Base-by-base conservation (phyloP, 768 basidiomycete genomes). In the Suillus subalutaceus region DNA sequence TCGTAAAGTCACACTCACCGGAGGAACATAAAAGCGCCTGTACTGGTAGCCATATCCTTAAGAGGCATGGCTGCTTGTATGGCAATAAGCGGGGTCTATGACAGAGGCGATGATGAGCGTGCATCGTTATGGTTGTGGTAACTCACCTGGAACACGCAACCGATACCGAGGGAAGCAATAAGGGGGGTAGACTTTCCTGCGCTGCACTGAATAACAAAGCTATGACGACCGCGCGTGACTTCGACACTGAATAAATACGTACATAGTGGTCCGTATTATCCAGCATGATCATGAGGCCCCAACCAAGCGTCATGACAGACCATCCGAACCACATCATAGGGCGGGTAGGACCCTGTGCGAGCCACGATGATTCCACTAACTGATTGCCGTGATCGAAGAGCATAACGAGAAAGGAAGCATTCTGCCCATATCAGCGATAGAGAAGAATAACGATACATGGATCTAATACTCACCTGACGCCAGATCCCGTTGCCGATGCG, bases 21-120 rank as follows among this genome's bases (percentile, higher is more conserved):
- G 30, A 82, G 38, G 20, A 84, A 72, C 0, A 73, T 66, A 44
- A 79, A 73, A 20, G 81, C 74, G 0, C 77, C 76, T 3, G 84
- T 82, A 38, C 73, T 77, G 1, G 80, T 81, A 6, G 82, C 81
- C 79, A 82, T 82, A 65, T 82, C 81, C 26, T 73, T 75, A 15
- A 78, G n/a, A 30, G 83, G 84, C 82, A 84, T 84, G 20, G 82
- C 76, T 23, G 80, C 78, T 62, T 84, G 83, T 10, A 84, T 55
- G 30, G 70, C 79, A 50, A 81, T 73, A 20, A 80, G 70, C 6
- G 79, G 80, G 6, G 62, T 53, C 74, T 75, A 44, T 35, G 13
- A 10, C 53, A n/a, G 3, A 37, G 6, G 13, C 18, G 55, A 18
- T 69, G 23, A 57, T 63, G 23, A 61, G 32, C 48, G 30, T 37